Evolutionary conservation across 345 rosid species (phyloP), one percentile per base, ranked within the genome.

Genomic region (Populus nigra): DNA sequence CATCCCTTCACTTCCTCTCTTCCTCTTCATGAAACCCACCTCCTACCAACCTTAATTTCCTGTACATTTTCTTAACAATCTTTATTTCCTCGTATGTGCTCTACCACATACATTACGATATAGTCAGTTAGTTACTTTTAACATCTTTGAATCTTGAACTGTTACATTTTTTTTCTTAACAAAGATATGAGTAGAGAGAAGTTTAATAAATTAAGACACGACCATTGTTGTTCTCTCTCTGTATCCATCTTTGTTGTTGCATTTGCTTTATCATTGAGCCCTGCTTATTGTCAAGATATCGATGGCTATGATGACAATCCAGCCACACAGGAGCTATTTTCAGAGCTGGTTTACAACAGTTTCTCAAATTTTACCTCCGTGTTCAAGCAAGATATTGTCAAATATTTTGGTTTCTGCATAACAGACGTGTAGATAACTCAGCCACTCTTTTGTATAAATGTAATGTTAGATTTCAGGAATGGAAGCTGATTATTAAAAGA

Each of bases 401-500:
- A 89, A 76, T 72, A 93, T 36, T 88, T 91, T 47, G 94, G 89
- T 39, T 93, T 96, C 88, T 96, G 99, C 93, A 89, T 96, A 49
- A 84, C 88, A 68, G 91, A 96, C 90, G 87, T 87, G 99, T 96
- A 79, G 76, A 93, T 89, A 79, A 72, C 69, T 59, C 3, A 10
- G 17, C 23, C 43, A 59, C 39, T 63, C 36, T 39, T 65, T 53
- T 76, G 10, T 29, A 43, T 15, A 17, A 0, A 4, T 8, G 72
- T 23, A 11, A 72, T 31, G n/a, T 36, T 65, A 22, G 20, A 4
- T 67, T 68, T 67, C 5, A 15, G 9, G 20, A 33, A 47, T 15
- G 50, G 15, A 15, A 12, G 50, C 16, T 47, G 50, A 47, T 47
- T 4, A 47, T 47, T 61, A 13, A 12, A 61, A 12, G 29, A 43